These are phyloP conservation scores for Coleophoma crateriformis DNA, from an alignment of 2,329 filamentous ascomycete species.

Conservation along the genomic window DNA sequence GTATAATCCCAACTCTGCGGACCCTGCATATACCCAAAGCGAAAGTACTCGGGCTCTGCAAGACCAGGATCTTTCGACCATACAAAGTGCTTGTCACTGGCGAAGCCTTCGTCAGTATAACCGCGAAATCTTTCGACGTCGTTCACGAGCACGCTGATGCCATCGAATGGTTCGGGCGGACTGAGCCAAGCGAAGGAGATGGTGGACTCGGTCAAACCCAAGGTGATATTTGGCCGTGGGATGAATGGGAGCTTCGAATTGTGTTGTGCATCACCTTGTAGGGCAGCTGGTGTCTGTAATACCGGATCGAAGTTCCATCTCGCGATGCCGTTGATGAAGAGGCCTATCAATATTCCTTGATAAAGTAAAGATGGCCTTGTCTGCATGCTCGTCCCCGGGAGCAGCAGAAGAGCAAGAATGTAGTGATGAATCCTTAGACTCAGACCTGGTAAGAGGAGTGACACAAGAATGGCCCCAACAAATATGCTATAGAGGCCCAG, in stretches of 20 bases:
- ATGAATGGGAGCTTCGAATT: conserved; percentile 56
- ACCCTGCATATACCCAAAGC: conserved; percentile 70
- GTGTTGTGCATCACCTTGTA: conserved; percentile 64
- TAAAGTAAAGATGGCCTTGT: conserved; percentile 80
- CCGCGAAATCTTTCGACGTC: conserved; percentile 77
- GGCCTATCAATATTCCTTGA: conserved; percentile 81
- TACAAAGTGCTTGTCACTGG: conserved; percentile 44
- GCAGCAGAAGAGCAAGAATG: conserved; percentile 77
- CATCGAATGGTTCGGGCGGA: conserved; percentile 55
- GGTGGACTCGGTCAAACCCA: conserved; percentile 41
- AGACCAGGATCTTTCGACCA: conserved; percentile 48
- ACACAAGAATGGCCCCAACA: conserved; percentile 58
- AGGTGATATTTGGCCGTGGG: conserved; percentile 38
- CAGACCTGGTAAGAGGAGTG: conserved; percentile 68
- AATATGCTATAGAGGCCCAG: conserved; percentile 73
- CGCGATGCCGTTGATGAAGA: conserved; percentile 91
- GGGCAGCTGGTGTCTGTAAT: conserved; percentile 70
- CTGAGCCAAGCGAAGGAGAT: conserved; percentile 27
- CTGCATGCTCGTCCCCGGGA: conserved; percentile 85
- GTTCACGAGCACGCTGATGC: conserved; percentile 76
- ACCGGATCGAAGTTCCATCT: conserved; percentile 91
- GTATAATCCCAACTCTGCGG: conserved; percentile 64
- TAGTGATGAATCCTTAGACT: conserved; percentile 93
- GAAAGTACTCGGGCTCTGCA: conserved; percentile 63
- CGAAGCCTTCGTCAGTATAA: conserved; percentile 51